phyloP scores from a whole-genome alignment of 352 stramenopile genomes.

The Plasmopara viticola region DNA sequence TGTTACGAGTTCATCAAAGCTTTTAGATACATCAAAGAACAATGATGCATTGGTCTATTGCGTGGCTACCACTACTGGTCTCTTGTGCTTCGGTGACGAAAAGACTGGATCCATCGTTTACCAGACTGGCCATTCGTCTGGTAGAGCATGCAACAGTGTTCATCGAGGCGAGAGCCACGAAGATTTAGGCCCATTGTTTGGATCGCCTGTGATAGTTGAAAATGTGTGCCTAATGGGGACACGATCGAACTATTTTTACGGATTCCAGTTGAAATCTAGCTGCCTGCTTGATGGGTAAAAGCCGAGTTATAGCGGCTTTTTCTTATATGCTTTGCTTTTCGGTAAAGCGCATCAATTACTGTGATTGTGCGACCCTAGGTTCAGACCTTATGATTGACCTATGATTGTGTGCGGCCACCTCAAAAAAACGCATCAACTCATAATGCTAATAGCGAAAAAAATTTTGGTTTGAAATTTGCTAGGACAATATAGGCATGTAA shows the following conservation, averaged over 20 bases:
- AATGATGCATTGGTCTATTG: slow-evolving; percentile 26
- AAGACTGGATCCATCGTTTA: slow-evolving; percentile 26
- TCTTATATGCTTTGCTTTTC: too few relatives aligned
- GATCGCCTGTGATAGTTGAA: slow-evolving; percentile 46
- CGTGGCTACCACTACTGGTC: slow-evolving; percentile 34
- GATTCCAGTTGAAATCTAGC: slow-evolving; percentile 17
- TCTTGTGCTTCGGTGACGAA: slow-evolving; percentile 39
- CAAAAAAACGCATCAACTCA: too few relatives aligned
- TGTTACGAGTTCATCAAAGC: neutral
- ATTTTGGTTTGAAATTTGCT: too few relatives aligned
- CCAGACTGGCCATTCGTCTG: slow-evolving; percentile 11
- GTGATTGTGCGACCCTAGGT: too few relatives aligned
- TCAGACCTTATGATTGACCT: too few relatives aligned
- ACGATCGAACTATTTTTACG: slow-evolving; percentile 39
- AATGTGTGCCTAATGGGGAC: slow-evolving; percentile 42
- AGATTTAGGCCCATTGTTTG: slow-evolving; percentile 43
- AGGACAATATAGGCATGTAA: too few relatives aligned
- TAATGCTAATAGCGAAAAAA: too few relatives aligned
- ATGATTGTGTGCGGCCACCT: too few relatives aligned
- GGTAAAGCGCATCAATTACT: too few relatives aligned
- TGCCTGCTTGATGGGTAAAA: too few relatives aligned
- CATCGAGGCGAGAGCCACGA: neutral
- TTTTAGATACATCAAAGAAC: neutral
- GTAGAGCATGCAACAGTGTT: neutral
- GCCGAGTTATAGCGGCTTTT: too few relatives aligned